These are phyloP conservation scores for Bassia scoparia DNA, from an alignment of 148 eudicot genomes.

Conservation along the genomic window DNA sequence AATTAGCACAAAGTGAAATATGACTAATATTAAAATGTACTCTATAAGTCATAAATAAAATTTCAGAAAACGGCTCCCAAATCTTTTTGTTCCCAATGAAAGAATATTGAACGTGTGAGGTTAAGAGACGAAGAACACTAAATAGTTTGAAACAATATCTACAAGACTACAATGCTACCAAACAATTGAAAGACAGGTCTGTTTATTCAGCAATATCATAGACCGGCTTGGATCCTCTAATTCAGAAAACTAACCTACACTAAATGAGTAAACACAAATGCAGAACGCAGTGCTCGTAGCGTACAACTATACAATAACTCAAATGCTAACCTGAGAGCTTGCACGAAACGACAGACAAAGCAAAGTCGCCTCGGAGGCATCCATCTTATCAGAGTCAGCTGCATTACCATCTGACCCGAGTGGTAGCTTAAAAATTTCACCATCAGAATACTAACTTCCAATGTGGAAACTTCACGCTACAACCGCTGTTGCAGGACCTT, in stretches of 20 bases:
- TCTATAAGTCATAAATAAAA: no score
- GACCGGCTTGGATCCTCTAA: background rate
- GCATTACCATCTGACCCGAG: constrained; percentile 38
- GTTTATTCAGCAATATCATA: background rate
- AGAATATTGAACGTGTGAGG: no score
- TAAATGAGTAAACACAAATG: background rate
- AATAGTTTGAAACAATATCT: no score
- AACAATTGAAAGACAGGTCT: background rate
- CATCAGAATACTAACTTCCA: constrained; percentile 65
- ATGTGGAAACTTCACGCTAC: constrained; percentile 73
- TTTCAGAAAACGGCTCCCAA: no score
- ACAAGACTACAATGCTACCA: background rate
- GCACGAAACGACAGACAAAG: constrained; percentile 85
- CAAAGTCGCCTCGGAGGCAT: constrained; percentile 60
- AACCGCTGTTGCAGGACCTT: constrained; percentile 64
- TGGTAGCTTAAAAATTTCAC: constrained; percentile 61
- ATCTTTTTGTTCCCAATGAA: no score
- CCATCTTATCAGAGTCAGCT: constrained; percentile 29
- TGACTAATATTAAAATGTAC: no score
- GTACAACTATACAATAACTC: background rate
- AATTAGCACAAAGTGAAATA: no score
- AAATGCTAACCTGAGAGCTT: constrained; percentile 65
- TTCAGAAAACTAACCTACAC: background rate
- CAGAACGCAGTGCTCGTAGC: background rate
- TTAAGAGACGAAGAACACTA: no score